phyloP scores from a whole-genome alignment of 352 stramenopile species.

The Phytophthora lateralis region DNA sequence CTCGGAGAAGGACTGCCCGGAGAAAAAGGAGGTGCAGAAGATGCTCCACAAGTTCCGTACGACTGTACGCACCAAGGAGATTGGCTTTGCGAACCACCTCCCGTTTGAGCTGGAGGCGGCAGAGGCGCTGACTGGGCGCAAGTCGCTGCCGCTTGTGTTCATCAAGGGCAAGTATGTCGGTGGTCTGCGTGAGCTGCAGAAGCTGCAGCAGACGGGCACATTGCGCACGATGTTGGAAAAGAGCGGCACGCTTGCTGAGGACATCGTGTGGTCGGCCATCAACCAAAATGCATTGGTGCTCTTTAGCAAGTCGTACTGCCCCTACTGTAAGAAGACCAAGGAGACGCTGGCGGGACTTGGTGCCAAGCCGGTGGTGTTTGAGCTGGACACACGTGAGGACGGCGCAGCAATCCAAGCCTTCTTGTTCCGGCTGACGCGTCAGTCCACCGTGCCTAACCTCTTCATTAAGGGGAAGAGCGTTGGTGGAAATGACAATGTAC shows the following conservation, averaged over 20 bases:
- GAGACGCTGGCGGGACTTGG: constrained; percentile 62
- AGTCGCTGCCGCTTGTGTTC: constrained; percentile 96
- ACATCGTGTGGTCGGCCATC: constrained; percentile 76
- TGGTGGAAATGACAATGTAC: constrained; percentile 95
- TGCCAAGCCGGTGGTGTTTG: constrained; percentile 71
- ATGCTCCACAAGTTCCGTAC: constrained; percentile 77
- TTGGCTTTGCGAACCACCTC: constrained; percentile 58
- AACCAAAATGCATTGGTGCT: constrained; percentile 75
- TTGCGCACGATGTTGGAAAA: constrained; percentile 89
- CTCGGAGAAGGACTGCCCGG: constrained; percentile 93
- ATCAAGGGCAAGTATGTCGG: constrained; percentile 94
- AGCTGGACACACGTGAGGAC: constrained; percentile 85
- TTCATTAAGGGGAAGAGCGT: constrained; percentile 97
- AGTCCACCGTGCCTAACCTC: constrained; percentile 97
- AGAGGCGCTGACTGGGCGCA: constrained; percentile 88
- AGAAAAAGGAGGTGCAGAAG: constrained; percentile 90
- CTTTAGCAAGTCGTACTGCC: constrained; percentile 89
- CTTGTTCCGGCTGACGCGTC: constrained; percentile 91
- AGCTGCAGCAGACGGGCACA: constrained; percentile 78
- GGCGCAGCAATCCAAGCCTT: constrained; percentile 92
- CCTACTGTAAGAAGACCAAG: constrained; percentile 89
- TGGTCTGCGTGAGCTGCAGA: constrained; percentile 93
- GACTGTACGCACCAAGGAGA: constrained; percentile 56
- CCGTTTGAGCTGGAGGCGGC: constrained; percentile 85
- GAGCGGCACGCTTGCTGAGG: constrained; percentile 66